phyloP scores from a whole-genome alignment of 805 yeast species.

The Priceomyces castillae region DNA sequence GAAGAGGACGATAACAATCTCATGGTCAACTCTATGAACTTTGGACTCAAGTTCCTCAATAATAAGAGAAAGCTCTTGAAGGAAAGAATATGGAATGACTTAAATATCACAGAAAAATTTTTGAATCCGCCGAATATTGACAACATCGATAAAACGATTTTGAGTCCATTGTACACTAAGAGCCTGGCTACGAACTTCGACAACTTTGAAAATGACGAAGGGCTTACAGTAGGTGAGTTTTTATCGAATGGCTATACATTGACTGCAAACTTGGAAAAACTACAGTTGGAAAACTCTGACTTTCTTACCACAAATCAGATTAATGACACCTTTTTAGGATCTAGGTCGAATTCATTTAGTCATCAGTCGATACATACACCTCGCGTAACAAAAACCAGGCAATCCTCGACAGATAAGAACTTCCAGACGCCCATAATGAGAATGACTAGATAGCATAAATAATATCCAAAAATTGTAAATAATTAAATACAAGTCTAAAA shows the following conservation, averaged over 20 bases:
- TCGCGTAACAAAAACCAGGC: constrained; percentile 35
- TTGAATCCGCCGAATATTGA: constrained; percentile 17
- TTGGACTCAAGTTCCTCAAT: constrained; percentile 40
- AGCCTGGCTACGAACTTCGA: constrained; percentile 12
- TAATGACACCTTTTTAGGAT: constrained; percentile 17
- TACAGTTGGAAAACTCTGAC: constrained; percentile 5
- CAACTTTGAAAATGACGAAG: constrained; percentile 13
- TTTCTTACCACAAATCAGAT: neutral
- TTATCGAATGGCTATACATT: constrained; percentile 30
- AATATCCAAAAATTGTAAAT: neutral
- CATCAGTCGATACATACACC: constrained; percentile 33
- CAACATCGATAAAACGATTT: constrained; percentile 29
- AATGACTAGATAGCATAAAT: constrained; percentile 19
- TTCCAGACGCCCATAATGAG: constrained; percentile 44
- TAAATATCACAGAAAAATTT: constrained; percentile 27
- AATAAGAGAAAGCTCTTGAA: constrained; percentile 27
- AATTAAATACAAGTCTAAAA: neutral
- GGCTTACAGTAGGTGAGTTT: constrained; percentile 30
- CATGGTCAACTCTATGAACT: constrained; percentile 32
- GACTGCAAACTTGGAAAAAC: constrained; percentile 11
- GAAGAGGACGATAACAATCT: constrained; percentile 42
- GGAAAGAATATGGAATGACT: constrained; percentile 37
- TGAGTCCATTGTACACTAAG: constrained; percentile 25
- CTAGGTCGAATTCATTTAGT: constrained; percentile 7
- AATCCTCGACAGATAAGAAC: constrained; percentile 35